Conservation (phyloP, 306 rosid genomes). For the Clitoria ternatea region DNA sequence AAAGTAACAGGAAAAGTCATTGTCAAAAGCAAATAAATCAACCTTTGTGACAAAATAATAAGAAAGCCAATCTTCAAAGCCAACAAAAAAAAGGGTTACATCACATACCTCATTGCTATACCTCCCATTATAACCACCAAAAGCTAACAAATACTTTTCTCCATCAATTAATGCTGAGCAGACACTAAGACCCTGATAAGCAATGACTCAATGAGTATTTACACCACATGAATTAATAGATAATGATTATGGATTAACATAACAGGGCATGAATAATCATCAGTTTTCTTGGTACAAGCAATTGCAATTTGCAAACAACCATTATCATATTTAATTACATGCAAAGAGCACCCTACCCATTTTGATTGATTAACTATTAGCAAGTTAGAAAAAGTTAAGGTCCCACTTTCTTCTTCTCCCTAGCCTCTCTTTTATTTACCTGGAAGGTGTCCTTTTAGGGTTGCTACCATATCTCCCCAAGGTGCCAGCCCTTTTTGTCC, state of each 20-base stretch:
- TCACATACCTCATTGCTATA: conserved; percentile 87
- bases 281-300: background rate
- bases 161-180: conserved; percentile 65
- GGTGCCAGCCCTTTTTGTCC: background rate
- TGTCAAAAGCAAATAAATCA: background rate
- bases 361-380: background rate
- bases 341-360: background rate
- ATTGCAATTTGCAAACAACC: conserved; percentile 4
- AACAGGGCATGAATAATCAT: conserved; percentile 2
- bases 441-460: conserved; percentile 5
- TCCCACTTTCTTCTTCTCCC: background rate
- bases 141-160: conserved; percentile 75
- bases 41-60: background rate
- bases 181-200: conserved; percentile 78
- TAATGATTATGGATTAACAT: background rate
- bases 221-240: conserved; percentile 18
- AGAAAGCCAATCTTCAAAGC: background rate
- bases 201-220: conserved; percentile 20
- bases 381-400: background rate
- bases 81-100: conserved; percentile 4
- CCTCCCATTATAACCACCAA: conserved; percentile 97
- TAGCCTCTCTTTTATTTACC: background rate
- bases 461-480: background rate
- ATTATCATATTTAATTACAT: conserved; percentile 22
- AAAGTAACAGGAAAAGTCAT: background rate